phyloP scores from a whole-genome alignment of 179 eudicot genomes.

The Dionaea muscipula region DNA sequence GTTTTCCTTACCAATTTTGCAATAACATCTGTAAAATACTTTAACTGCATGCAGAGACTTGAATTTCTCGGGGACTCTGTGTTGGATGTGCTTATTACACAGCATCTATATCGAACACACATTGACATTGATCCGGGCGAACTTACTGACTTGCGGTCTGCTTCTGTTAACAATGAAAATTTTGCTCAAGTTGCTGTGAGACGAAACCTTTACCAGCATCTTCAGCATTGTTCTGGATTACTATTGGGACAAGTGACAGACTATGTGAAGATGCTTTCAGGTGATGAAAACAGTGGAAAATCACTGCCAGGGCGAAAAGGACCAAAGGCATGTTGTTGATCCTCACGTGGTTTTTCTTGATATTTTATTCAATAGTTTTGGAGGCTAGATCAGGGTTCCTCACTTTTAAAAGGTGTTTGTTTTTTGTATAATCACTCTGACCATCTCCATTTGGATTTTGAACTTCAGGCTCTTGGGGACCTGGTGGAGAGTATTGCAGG shows the following conservation, averaged over 20 bases:
- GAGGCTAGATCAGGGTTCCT: not conserved
- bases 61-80: slow-evolving; percentile 95
- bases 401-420: too few relatives aligned
- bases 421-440: too few relatives aligned
- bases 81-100: slow-evolving; percentile 70
- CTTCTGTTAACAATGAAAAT: slow-evolving; percentile 82
- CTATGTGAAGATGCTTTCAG: slow-evolving; percentile 38
- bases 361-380: not conserved
- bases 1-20: not conserved
- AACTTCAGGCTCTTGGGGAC: slow-evolving; percentile 82
- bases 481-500: slow-evolving; percentile 88
- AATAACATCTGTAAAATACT: not conserved
- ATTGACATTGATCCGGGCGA: slow-evolving; percentile 72
- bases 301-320: slow-evolving; percentile 35
- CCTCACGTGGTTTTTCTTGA: not conserved
- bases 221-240: slow-evolving; percentile 45
- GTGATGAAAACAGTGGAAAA: slow-evolving; percentile 23
- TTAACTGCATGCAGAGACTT: slow-evolving; percentile 44
- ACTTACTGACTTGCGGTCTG: slow-evolving; percentile 87
- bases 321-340: slow-evolving; percentile 44
- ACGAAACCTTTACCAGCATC: slow-evolving; percentile 54
- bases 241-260: slow-evolving; percentile 41
- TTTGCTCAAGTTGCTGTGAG: slow-evolving; percentile 75
- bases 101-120: slow-evolving; percentile 58
- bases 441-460: not conserved